Evolutionary conservation across 2,329 filamentous ascomycete species (phyloP).

Genomic region (Helotiales sp.): DNA sequence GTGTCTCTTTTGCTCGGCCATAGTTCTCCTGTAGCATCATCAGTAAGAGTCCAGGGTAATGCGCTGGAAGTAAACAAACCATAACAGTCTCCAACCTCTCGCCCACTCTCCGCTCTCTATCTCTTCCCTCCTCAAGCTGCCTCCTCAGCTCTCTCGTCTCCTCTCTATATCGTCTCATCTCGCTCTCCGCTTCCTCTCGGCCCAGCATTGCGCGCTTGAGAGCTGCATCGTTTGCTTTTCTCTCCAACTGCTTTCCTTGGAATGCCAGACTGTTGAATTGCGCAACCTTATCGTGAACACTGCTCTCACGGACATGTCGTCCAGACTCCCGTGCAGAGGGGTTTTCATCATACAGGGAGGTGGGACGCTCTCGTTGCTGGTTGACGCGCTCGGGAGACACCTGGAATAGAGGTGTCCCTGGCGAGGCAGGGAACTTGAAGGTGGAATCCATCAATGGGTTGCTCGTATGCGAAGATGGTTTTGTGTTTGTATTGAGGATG

Average conservation of each 20-base stretch:
- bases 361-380: constrained; percentile 40
- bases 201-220: constrained; percentile 66
- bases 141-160: constrained; percentile 56
- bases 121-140: constrained; percentile 63
- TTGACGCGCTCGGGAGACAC: constrained; percentile 66
- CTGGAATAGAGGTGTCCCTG: constrained; percentile 58
- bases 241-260: constrained; percentile 55
- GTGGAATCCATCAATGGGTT: constrained; percentile 41
- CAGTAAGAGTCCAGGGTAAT: constrained; percentile 14
- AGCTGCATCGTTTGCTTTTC: constrained; percentile 64
- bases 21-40: constrained; percentile 60
- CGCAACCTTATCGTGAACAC: constrained; percentile 66
- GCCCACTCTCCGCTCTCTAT: constrained; percentile 64
- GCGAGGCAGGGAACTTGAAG: constrained; percentile 53
- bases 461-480: background rate
- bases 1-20: constrained; percentile 67
- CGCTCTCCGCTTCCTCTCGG: constrained; percentile 70
- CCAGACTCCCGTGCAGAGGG: constrained; percentile 13
- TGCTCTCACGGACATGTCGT: constrained; percentile 51
- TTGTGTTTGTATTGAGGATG: constrained; percentile 2
- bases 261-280: constrained; percentile 71
- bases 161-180: constrained; percentile 62
- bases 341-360: constrained; percentile 25
- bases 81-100: constrained; percentile 69
- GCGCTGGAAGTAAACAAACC: constrained; percentile 50